phyloP scores from a whole-genome alignment of 1,284 basidiomycete species.

The Microbotryum silenes-acaulis region DNA sequence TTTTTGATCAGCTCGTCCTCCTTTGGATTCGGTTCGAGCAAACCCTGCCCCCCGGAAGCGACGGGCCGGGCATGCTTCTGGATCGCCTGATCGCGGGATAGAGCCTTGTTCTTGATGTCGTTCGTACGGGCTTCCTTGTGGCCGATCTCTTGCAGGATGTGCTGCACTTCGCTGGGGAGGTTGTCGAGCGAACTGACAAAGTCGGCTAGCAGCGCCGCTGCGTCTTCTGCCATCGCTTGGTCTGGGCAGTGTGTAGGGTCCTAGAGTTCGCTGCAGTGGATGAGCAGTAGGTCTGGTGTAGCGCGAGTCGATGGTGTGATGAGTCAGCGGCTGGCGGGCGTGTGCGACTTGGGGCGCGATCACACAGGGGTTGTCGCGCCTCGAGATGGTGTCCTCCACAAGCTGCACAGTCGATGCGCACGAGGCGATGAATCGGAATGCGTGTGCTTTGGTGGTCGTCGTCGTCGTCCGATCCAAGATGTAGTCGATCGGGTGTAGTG shows the following conservation, averaged over 20 bases:
- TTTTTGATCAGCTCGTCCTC: constrained; percentile 22
- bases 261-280: background rate
- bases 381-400: too few relatives aligned
- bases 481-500: too few relatives aligned
- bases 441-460: too few relatives aligned
- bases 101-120: constrained; percentile 26
- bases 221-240: constrained; percentile 26
- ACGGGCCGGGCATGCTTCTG: constrained; percentile 29
- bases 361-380: too few relatives aligned
- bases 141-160: constrained; percentile 35
- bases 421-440: too few relatives aligned
- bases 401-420: too few relatives aligned
- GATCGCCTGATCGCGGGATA: constrained; percentile 23
- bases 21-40: constrained; percentile 28
- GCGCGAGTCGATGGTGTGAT: background rate
- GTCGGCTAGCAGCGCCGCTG: constrained; percentile 32
- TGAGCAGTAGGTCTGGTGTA: background rate
- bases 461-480: too few relatives aligned
- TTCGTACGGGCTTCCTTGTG: constrained; percentile 34
- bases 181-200: constrained; percentile 37
- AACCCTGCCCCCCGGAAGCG: constrained; percentile 19
- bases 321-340: background rate
- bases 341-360: too few relatives aligned
- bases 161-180: constrained; percentile 34
- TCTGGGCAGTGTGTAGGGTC: too few relatives aligned